Evolutionary conservation across 768 basidiomycete genomes (phyloP).

Genomic region (Pisolithus marmoratus): DNA sequence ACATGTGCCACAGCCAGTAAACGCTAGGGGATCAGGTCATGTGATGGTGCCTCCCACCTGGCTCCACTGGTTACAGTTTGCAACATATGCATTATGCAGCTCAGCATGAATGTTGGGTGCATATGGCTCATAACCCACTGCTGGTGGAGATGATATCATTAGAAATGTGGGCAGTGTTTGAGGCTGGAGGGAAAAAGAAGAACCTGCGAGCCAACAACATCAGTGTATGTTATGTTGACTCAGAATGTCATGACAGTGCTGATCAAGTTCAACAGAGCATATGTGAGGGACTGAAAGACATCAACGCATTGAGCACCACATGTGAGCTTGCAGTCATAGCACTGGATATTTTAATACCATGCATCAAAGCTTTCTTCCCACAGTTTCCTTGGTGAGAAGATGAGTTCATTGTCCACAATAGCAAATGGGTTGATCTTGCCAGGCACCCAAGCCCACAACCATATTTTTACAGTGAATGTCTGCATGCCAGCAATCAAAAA

Average conservation of each 20-base stretch:
- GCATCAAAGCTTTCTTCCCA: neutral
- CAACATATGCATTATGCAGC: constrained; percentile 2
- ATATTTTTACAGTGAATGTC: constrained; percentile 5
- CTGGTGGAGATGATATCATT: constrained; percentile 1
- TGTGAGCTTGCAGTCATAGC: neutral
- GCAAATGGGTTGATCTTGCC: constrained; percentile 5
- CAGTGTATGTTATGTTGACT: neutral
- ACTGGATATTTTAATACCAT: neutral
- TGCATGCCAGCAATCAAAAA: neutral
- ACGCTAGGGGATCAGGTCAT: neutral
- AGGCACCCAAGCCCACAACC: neutral
- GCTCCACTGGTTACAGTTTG: neutral
- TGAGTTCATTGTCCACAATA: constrained; percentile 5
- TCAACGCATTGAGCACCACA: neutral
- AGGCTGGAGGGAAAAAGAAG: neutral
- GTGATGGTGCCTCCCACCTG: neutral
- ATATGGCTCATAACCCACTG: neutral
- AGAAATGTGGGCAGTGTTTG: constrained; percentile 1
- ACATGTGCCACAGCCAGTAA: neutral
- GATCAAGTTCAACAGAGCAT: constrained; percentile 1
- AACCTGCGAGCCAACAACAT: neutral
- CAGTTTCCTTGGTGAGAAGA: neutral
- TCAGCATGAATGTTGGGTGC: neutral
- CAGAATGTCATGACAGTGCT: neutral
- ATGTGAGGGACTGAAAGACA: constrained; percentile 1